Evolutionary conservation across 1,139 yeast species (phyloP).

Genomic region (Meyerozyma smithsonii): DNA sequence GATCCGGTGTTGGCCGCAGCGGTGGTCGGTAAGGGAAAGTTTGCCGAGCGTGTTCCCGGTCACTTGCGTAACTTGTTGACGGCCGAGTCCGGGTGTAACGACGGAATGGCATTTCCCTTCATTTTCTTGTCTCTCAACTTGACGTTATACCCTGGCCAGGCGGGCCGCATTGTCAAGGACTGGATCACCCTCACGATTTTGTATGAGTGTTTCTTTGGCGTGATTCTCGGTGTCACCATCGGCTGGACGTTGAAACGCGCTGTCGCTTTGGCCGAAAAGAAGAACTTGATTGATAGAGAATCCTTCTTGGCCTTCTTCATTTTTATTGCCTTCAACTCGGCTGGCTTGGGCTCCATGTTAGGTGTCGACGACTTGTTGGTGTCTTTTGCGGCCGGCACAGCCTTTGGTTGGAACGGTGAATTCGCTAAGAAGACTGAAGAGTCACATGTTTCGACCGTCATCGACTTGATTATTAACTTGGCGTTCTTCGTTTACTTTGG

Average conservation of each 20-base stretch:
- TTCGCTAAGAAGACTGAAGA: slow-evolving; percentile 85
- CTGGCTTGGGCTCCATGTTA: slow-evolving; percentile 88
- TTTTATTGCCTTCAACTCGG: slow-evolving; percentile 79
- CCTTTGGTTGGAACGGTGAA: slow-evolving; percentile 97
- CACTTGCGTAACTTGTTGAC: slow-evolving; percentile 84
- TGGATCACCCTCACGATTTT: slow-evolving; percentile 80
- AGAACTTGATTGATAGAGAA: slow-evolving; percentile 82
- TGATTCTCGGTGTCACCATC: slow-evolving; percentile 66
- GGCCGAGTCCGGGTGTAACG: slow-evolving; percentile 97
- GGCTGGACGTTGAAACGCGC: slow-evolving; percentile 76
- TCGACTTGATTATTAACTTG: slow-evolving; percentile 77
- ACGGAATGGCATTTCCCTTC: slow-evolving; percentile 98
- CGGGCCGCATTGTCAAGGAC: slow-evolving; percentile 69
- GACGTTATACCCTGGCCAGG: slow-evolving; percentile 61
- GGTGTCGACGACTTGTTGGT: slow-evolving; percentile 92
- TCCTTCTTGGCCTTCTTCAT: slow-evolving; percentile 89
- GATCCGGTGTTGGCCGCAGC: slow-evolving; percentile 98
- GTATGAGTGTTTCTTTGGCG: slow-evolving; percentile 87
- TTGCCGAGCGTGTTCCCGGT: slow-evolving; percentile 96
- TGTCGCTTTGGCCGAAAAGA: slow-evolving; percentile 73
- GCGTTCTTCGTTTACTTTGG: slow-evolving; percentile 93
- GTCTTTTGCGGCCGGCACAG: slow-evolving; percentile 93
- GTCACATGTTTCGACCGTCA: slow-evolving; percentile 87
- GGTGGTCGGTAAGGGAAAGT: slow-evolving; percentile 95
- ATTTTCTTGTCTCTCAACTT: slow-evolving; percentile 70